These are phyloP conservation scores for Dictyophora rubrovolvata DNA, from an alignment of 768 basidiomycete species.

Conservation along the genomic window DNA sequence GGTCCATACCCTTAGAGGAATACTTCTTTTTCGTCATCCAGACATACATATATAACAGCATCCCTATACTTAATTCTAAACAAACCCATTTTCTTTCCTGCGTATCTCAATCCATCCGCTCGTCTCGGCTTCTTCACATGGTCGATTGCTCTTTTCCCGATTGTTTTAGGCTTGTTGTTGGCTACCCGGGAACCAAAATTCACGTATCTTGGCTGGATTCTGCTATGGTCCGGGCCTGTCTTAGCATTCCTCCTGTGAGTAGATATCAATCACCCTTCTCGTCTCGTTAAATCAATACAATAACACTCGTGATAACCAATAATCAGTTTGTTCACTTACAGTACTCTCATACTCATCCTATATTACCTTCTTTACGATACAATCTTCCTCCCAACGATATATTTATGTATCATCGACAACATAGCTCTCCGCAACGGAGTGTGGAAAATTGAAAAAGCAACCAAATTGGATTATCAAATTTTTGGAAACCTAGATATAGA, in stretches of 20 bases:
- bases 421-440: not conserved
- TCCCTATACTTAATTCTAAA: not conserved
- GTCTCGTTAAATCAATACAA: not conserved
- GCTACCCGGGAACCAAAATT: not conserved
- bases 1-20: not conserved
- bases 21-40: not conserved
- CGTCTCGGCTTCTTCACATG: not conserved
- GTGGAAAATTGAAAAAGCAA: not conserved
- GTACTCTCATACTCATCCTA: not conserved
- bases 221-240: not conserved
- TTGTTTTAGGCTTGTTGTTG: not conserved
- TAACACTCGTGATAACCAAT: not conserved
- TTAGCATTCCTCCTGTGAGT: not conserved
- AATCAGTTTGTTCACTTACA: not conserved
- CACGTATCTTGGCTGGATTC: not conserved
- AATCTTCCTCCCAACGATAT: not conserved
- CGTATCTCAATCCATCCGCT: not conserved
- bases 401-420: not conserved
- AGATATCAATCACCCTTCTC: not conserved
- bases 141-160: not conserved
- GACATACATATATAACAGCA: not conserved
- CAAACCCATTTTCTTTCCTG: not conserved
- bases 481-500: not conserved
- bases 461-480: not conserved
- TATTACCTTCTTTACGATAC: not conserved